Percentiles rank a stretch among this genome's conserved stretches.
Conservation (phyloP, 148 eudicot genomes). For the Rheum nobile region DNA sequence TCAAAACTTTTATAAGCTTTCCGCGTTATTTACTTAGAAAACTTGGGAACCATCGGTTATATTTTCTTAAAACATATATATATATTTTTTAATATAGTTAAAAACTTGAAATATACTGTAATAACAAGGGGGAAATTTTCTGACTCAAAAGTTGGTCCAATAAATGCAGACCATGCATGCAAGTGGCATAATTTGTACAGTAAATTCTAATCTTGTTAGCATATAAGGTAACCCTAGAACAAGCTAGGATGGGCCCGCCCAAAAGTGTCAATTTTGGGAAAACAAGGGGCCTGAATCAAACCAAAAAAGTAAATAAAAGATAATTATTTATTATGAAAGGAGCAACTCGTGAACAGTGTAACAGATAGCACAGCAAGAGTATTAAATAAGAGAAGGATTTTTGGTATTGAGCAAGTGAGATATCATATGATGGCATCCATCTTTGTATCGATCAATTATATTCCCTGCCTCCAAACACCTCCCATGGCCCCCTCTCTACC, state of each 20-base stretch:
- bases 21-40: too few relatives aligned
- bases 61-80: too few relatives aligned
- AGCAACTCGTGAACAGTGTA: not conserved
- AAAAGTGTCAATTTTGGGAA: not conserved
- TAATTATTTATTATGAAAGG: not conserved
- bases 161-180: not conserved
- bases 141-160: not conserved
- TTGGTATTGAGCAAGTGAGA: not conserved
- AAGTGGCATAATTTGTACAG: not conserved
- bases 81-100: too few relatives aligned
- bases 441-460: not conserved
- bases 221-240: not conserved
- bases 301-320: not conserved
- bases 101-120: not conserved
- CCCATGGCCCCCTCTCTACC: constrained; percentile 5
- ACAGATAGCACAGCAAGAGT: not conserved
- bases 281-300: not conserved
- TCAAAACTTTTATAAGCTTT: too few relatives aligned
- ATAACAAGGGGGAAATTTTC: not conserved
- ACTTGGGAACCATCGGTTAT: too few relatives aligned
- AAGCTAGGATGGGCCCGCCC: not conserved
- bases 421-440: not conserved
- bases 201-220: not conserved
- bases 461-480: not conserved
- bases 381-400: not conserved